Evolutionary conservation across 108 stramenopile genomes (phyloP), one percentile per base, ranked within the genome.

Genomic region (Nitzschia sp.): DNA sequence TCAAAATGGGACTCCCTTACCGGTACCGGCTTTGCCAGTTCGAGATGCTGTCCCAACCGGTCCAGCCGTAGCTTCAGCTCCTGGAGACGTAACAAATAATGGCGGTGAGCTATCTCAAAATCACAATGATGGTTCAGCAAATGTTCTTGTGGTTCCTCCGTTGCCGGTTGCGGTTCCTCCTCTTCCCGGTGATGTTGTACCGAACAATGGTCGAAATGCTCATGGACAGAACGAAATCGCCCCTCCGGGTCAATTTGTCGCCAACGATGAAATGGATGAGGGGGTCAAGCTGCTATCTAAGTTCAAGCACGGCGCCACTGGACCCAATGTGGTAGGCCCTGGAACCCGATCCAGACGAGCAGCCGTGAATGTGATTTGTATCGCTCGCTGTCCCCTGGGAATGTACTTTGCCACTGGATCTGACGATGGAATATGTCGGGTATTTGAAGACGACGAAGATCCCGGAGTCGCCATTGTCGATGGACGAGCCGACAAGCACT

Each of bases 401-500:
- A 83, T 88, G 11, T 85, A 91, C 53, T 88, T 97, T 63, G 91
- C 86, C 0, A 94, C 95, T 32, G 96, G 96, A 17, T 87, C 88
- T 4, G 90, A 92, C 68, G 96, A 97, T 76, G 96, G 92, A 27
- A 73, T 92, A 11, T 90, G 87, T 33, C 81, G 94, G 36, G 76
- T 97, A 29, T 97, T 86, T 90, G 68, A 71, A 44, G 93, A 91
- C 60, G 76, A 73, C 3, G 92, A 87, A 26, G 85, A 93, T 53
- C 48, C 34, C 6, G 57, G 56, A 19, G 63, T 93, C 3, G 86
- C 78, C 53, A 65, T 56, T 15, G 57, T 80, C 16, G 90, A 87
- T 48, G 30, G 23, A 16, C 47, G 73, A 36, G 26, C 19, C 25
- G 26, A 25, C 2, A 22, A 22, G 21, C 29, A 30, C 16, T n/a